Base-by-base conservation (phyloP, 2,329 filamentous ascomycete genomes). In the Fusarium pininemorale region DNA sequence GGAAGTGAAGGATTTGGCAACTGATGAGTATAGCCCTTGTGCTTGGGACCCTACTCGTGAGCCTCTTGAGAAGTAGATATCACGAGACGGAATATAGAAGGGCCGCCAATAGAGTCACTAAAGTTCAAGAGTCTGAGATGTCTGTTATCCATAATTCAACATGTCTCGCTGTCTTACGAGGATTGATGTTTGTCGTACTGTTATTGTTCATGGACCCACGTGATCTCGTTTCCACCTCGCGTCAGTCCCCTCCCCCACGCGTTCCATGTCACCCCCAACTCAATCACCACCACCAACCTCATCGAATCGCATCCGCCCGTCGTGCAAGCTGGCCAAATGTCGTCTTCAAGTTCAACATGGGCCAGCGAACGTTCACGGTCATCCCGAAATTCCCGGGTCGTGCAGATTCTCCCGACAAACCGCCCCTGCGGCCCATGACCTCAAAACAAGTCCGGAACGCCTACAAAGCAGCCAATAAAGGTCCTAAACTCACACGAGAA, bases 11-110 rank as follows among this genome's bases (percentile, higher is more conserved):
- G 82, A 80, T 51, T 72, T 90, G 30, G 84, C 87, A 64, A 88
- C 86, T 2, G 81, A 81, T 6, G 86, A 88, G 65, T 90, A 90
- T 69, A 82, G 83, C n/a, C 86, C 87, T 10, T 86, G 87, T 72
- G 83, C 84, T 50, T 91, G 89, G 89, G 88, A 90, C 76, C 89
- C 89, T 5, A 86, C 87, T 6, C 80, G 84, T 47, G 82, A 83
- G 71, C 75, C 81, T n/a, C 70, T 89, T 32, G 85, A 89, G 7
- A 82, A 81, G 66, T 83, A 79, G 66, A 41, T 13, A 16, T 4
- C 9, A 26, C 24, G 15, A 45, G 13, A 35, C 6, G 32, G 10
- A n/a, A 28, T 22, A 39, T 7, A 24, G 39, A 6, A 41, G 18
- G 11, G 9, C 10, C 28, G 3, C 14, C 22, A 11, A 50, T 11